Percentiles rank a stretch among this genome's conserved stretches.
Conservation (phyloP, 257 asterid genomes). For the Solanum pinnatisectum region DNA sequence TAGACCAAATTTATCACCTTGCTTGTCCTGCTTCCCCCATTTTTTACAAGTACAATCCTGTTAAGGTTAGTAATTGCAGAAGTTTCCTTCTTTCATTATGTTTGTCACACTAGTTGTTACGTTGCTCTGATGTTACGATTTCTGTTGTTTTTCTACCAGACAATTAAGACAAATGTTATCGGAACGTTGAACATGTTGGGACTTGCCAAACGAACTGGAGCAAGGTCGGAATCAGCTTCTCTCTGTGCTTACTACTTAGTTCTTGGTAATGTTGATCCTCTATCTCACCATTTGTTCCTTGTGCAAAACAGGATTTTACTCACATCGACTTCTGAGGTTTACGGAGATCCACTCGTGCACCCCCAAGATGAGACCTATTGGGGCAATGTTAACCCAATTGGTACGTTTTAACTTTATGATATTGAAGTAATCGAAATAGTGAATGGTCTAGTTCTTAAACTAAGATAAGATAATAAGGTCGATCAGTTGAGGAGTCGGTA, state of each 20-base stretch:
- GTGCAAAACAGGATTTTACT: slow-evolving; percentile 55
- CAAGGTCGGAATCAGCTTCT: slow-evolving; percentile 42
- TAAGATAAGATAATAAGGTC: background rate
- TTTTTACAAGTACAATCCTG: slow-evolving; percentile 91
- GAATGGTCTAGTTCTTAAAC: background rate
- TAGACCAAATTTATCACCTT: slow-evolving; percentile 90
- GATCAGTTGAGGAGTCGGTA: background rate
- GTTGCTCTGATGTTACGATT: background rate
- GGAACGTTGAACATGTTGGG: slow-evolving; percentile 98
- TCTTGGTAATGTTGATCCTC: background rate
- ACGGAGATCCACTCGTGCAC: slow-evolving; percentile 93
- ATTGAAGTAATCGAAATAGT: background rate
- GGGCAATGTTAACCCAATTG: slow-evolving; percentile 98
- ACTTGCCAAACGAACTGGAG: slow-evolving; percentile 95
- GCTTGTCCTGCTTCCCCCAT: slow-evolving; percentile 99
- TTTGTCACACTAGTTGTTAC: background rate
- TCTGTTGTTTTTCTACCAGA: slow-evolving; percentile 29
- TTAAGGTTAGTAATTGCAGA: slow-evolving; percentile 39
- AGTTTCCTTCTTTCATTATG: background rate
- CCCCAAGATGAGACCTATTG: slow-evolving; percentile 89
- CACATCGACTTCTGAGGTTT: slow-evolving; percentile 93
- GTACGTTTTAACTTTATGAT: slow-evolving; percentile 21
- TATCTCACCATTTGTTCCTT: background rate
- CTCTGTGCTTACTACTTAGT: background rate
- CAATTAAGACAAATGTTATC: slow-evolving; percentile 89